A percentile compares a stretch with the other conserved stretches of the same genome.
These are phyloP conservation scores for Apiotrichum gracile DNA, from an alignment of 1,284 basidiomycete species.

Conservation along the genomic window DNA sequence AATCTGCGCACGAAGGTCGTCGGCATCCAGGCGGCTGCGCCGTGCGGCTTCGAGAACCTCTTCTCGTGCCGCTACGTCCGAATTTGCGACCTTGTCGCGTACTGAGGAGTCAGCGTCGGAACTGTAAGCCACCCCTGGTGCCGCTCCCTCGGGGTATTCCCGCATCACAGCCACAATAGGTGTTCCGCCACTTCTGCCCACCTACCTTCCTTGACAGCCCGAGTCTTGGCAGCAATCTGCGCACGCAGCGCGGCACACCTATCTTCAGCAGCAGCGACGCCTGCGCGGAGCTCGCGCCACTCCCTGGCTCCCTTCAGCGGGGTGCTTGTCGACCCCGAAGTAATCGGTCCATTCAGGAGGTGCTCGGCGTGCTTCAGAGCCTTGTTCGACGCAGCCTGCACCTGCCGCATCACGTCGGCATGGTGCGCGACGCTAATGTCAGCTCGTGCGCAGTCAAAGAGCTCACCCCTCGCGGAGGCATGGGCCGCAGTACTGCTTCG, in stretches of 20 bases:
- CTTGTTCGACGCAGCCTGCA: constrained; percentile 11
- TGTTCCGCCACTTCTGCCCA: too few relatives aligned
- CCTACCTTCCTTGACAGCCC: constrained; percentile 16
- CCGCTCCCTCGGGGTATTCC: too few relatives aligned
- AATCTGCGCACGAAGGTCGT: constrained; percentile 11
- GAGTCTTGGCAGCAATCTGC: constrained; percentile 7
- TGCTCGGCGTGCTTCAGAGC: constrained; percentile 12
- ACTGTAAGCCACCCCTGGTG: too few relatives aligned
- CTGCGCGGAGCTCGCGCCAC: constrained; percentile 33
- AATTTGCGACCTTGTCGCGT: background rate
- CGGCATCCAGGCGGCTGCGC: background rate
- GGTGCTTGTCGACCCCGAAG: background rate
- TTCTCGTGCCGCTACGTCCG: background rate
- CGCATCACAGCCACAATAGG: too few relatives aligned
- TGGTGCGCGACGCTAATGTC: constrained; percentile 16
- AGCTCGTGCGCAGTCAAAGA: background rate
- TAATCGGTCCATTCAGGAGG: constrained; percentile 12
- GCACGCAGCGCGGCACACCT: constrained; percentile 16
- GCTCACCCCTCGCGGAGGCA: constrained; percentile 34
- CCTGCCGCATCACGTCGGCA: constrained; percentile 6
- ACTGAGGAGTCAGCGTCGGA: background rate
- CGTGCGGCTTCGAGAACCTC: constrained; percentile 5
- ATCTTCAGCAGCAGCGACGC: constrained; percentile 23
- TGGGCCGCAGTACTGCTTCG: constrained; percentile 24
- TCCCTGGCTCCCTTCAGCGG: background rate